Base-by-base conservation (phyloP, 805 yeast species). In the Scheffersomyces amazonensis region DNA sequence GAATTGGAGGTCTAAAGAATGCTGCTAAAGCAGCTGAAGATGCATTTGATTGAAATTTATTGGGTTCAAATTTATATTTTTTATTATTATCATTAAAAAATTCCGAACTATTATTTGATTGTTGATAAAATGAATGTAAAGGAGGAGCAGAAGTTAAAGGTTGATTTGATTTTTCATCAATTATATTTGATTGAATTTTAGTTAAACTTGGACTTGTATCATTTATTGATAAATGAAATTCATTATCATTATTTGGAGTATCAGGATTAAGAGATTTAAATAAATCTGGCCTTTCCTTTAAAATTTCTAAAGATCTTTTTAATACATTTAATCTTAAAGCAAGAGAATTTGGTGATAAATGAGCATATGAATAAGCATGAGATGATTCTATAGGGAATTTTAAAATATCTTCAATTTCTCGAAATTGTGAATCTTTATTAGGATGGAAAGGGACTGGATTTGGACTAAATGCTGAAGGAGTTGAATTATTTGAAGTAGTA, bases 341-440 rank as follows among this genome's bases (percentile, higher is more conserved):
- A 39, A 87, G 60, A 1, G 95, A 83, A 54, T 85, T 84, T 8
- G 90, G 93, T 1, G 91, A 81, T 39, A 87, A 63, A 37, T 84
- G 86, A 2, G 93, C 87, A 56, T 87, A 87, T 0, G 95, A 86
- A 54, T 84, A 87, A 2, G 95, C 84, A 55, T 85, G 90, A 1
- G 93, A 78, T 10, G 93, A 84, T 48, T 84, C 89, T 18, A 80
- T 78, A 4, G 91, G 88, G 52, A 87, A 83, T 44, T 71, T 74
- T 28, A 81, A 54, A 15, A 84, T 68, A 38, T 81, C 73, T 28
- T 39, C 40, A 29, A 39, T 33, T 16, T 44, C 48, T 32, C 17
- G 5, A 27, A 27, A 27, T 15, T 27, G 30, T 13, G 30, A 27
- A 5, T 27, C 30, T 27, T 27, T 27, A 15, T 17, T 15, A 5